Evolutionary conservation across 2,329 filamentous ascomycete species (phyloP).

Genomic region (Penicillium sp.): DNA sequence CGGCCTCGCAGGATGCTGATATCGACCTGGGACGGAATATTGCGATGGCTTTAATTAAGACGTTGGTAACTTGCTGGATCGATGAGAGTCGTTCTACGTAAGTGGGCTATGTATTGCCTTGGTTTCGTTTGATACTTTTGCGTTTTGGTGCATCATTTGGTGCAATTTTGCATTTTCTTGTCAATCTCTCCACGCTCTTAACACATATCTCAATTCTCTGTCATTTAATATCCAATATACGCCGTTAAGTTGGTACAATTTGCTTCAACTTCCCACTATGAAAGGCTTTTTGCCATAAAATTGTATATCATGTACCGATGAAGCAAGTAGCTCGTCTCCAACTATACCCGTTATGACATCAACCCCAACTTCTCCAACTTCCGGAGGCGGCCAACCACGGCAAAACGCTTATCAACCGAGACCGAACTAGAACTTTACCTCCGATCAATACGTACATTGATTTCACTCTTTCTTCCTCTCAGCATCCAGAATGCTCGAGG

Average conservation of each 20-base stretch:
- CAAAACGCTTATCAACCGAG: not conserved
- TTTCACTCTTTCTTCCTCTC: not conserved
- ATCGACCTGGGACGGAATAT: slow-evolving; percentile 40
- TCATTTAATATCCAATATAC: not conserved
- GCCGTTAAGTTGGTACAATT: not conserved
- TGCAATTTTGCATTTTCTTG: not conserved
- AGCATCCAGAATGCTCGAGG: slow-evolving; percentile 8
- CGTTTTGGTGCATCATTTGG: not conserved
- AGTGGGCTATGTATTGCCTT: not conserved
- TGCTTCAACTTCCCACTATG: not conserved
- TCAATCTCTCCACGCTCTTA: not conserved
- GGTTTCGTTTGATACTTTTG: not conserved
- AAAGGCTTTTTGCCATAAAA: not conserved
- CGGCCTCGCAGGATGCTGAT: slow-evolving; percentile 51
- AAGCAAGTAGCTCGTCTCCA: not conserved
- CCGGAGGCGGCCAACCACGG: not conserved
- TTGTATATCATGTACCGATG: not conserved
- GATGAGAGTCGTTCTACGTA: slow-evolving; percentile 18
- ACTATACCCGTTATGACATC: not conserved
- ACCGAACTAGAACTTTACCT: not conserved
- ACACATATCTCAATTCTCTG: not conserved
- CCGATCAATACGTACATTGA: not conserved
- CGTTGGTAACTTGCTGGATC: slow-evolving; percentile 43
- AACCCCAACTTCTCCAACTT: not conserved
- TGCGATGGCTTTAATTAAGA: slow-evolving; percentile 44